These are phyloP conservation scores for Hippophae gyantsensis DNA, from an alignment of 306 rosid species.

Conservation along the genomic window DNA sequence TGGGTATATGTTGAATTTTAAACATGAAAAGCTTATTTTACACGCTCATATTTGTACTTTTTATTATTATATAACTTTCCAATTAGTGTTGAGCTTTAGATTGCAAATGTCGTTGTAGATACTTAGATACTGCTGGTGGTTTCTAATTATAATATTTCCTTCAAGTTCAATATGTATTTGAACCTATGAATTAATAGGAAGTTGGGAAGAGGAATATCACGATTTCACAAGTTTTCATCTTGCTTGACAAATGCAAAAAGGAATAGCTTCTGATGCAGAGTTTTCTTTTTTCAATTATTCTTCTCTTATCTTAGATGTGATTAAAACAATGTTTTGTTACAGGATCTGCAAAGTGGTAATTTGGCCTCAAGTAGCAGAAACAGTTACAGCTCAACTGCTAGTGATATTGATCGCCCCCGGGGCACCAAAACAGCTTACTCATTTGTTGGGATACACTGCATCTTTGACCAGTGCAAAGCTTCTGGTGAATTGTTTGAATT, in stretches of 20 bases:
- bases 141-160: neutral
- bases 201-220: no score
- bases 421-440: conserved; percentile 76
- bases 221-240: no score
- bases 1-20: conserved; percentile 44
- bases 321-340: conserved; percentile 12
- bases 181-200: no score
- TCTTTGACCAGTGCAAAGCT: conserved; percentile 87
- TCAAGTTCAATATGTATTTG: no score
- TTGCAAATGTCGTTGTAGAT: neutral
- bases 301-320: no score
- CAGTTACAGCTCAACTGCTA: conserved; percentile 67
- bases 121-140: neutral
- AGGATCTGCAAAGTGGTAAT: conserved; percentile 61
- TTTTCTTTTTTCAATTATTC: no score
- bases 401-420: conserved; percentile 56
- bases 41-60: neutral
- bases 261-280: no score
- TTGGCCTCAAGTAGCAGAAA: conserved; percentile 50
- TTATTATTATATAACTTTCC: neutral
- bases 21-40: conserved; percentile 10
- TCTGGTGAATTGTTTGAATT: conserved; percentile 45
- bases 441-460: conserved; percentile 90
- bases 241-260: no score
- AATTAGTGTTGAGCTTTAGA: neutral